Conservation (phyloP, 1,284 basidiomycete genomes). For the Trametes sp. region DNA sequence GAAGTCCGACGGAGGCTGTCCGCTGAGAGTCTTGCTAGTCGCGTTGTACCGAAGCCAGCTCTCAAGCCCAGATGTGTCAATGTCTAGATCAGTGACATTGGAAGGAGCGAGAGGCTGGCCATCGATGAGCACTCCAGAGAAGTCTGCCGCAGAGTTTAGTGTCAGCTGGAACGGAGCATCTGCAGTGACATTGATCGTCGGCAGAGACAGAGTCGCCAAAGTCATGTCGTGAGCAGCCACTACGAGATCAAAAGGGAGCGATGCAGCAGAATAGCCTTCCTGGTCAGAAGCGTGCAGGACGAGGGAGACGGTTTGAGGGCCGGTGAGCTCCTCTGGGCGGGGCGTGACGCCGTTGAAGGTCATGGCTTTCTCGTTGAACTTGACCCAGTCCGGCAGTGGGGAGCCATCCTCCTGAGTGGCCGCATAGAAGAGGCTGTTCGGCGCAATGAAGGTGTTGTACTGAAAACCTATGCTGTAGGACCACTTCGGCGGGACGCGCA, state of each 20-base stretch:
- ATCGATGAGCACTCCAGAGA: conserved; percentile 68
- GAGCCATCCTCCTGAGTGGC: conserved; percentile 72
- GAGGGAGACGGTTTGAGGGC: conserved; percentile 57
- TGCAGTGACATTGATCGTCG: conserved; percentile 73
- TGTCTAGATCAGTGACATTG: conserved; percentile 58
- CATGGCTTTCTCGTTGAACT: conserved; percentile 69
- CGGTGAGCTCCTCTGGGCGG: conserved; percentile 42
- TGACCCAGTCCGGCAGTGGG: conserved; percentile 79
- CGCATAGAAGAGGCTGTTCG: conserved; percentile 67
- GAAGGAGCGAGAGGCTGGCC: conserved; percentile 58
- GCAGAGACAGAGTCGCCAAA: conserved; percentile 51
- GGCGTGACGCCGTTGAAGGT: conserved; percentile 88
- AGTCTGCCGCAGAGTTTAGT: conserved; percentile 66
- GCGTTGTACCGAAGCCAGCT: conserved; percentile 74
- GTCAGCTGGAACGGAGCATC: conserved; percentile 62
- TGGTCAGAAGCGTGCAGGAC: conserved; percentile 71
- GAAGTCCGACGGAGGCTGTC: conserved; percentile 58
- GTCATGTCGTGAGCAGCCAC: conserved; percentile 73
- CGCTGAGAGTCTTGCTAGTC: conserved; percentile 63
- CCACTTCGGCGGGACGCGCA: conserved; percentile 86
- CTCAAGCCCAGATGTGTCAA: conserved; percentile 63
- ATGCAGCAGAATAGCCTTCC: conserved; percentile 64
- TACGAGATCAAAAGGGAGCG: conserved; percentile 62
- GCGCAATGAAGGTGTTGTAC: conserved; percentile 66
- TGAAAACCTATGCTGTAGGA: conserved; percentile 92